Conservation (phyloP, 345 rosid genomes). For the Syzygium oleosum region DNA sequence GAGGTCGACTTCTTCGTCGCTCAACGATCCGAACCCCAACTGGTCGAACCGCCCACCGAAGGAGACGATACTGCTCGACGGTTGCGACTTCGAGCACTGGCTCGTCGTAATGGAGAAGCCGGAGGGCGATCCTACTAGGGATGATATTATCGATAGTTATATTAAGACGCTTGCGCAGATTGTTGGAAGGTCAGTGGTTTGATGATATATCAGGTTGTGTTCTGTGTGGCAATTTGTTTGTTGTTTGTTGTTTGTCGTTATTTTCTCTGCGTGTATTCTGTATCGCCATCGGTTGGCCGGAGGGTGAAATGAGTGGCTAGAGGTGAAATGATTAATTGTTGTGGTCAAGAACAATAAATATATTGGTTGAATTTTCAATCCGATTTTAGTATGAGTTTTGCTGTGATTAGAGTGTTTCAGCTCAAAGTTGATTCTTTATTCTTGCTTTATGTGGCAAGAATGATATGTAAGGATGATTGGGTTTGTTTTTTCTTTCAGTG, state of each 20-base stretch:
- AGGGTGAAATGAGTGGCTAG: background rate
- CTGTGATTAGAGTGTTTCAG: background rate
- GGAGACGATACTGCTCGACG: conserved; percentile 86
- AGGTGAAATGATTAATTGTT: background rate
- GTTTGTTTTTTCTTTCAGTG: background rate
- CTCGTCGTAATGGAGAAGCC: conserved; percentile 77
- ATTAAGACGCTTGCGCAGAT: conserved; percentile 63
- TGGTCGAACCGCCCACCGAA: conserved; percentile 92
- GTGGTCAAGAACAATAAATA: background rate
- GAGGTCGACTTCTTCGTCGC: conserved; percentile 48
- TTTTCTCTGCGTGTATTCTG: background rate
- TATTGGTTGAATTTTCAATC: background rate
- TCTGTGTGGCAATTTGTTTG: background rate
- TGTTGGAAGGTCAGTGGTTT: conserved; percentile 54
- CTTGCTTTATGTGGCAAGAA: background rate
- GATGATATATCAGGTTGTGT: no score
- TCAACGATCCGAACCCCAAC: conserved; percentile 67
- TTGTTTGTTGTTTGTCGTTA: no score
- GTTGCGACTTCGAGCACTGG: conserved; percentile 96
- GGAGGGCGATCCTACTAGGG: conserved; percentile 60
- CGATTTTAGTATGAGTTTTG: background rate
- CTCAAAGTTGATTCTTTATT: background rate
- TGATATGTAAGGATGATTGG: background rate
- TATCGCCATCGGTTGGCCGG: background rate
- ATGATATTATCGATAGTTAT: conserved; percentile 71